Evolutionary conservation across 306 rosid genomes (phyloP).

Genomic region (Cucurbita moschata): DNA sequence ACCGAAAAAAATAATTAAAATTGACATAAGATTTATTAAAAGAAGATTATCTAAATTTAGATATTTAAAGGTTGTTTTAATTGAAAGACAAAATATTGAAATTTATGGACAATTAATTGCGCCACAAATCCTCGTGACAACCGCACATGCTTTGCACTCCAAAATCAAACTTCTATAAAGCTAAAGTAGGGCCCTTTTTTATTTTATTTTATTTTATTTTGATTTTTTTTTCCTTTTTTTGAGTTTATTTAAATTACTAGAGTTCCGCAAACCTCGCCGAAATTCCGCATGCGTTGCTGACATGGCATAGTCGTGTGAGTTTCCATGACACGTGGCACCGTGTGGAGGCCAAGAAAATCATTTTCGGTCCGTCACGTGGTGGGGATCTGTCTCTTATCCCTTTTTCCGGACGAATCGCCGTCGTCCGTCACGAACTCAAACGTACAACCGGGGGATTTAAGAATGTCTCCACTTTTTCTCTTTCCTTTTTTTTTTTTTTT

Average conservation of each 20-base stretch:
- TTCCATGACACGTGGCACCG: neutral
- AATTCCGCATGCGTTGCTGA: slow-evolving; percentile 4
- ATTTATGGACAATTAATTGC: neutral
- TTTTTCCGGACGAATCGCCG: neutral
- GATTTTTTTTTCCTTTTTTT: neutral
- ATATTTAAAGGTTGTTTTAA: too few relatives aligned
- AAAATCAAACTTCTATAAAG: slow-evolving; percentile 5
- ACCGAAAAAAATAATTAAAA: too few relatives aligned
- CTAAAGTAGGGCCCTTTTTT: neutral
- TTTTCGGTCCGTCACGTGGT: neutral
- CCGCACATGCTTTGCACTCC: slow-evolving; percentile 15
- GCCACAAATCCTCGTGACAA: slow-evolving; percentile 1
- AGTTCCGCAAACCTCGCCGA: slow-evolving; percentile 5
- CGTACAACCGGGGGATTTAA: neutral
- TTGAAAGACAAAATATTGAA: neutral
- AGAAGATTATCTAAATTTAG: too few relatives aligned
- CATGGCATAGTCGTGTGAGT: neutral
- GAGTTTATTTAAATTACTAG: neutral
- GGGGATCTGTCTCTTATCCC: neutral
- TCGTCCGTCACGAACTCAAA: neutral
- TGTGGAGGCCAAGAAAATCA: neutral
- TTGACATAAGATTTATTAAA: too few relatives aligned
- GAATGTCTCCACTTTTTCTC: neutral
- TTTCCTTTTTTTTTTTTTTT: neutral
- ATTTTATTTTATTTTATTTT: too few relatives aligned